Evolutionary conservation across 1,139 yeast genomes (phyloP), one percentile per base, ranked within the genome.

Genomic region (Petasospora fabianii): DNA sequence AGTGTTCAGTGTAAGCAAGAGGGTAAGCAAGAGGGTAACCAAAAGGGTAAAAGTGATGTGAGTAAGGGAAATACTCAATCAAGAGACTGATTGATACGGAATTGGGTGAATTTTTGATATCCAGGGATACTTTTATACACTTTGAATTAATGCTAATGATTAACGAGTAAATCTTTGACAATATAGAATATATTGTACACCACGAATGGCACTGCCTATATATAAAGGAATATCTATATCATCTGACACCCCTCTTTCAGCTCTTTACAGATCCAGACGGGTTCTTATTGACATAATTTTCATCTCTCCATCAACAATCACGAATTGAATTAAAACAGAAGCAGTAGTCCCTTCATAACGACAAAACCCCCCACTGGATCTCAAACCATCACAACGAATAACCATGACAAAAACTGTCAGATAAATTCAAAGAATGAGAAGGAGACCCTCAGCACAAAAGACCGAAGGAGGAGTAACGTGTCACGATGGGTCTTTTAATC

Each of bases 211-310:
- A n/a, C n/a, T n/a, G n/a, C n/a, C 13, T 24, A 24, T 12, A 26
- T 16, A 13, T 16, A n/a, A 14, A 26, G 32, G 34, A 38, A 66
- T 74, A 69, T 75, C 46, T 68, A 64, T 60, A 65, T 62, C 66
- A 70, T 71, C 80, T 75, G 80, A 75, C 80, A 75, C 80, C 68
- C 77, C 57, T 61, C 68, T 63, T 59, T 73, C 78, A 65, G 62
- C 54, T 50, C 55, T 36, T 47, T 5, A 22, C 17, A 39, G 53
- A 60, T 71, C 78, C 77, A 66, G 68, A 60, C 65, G 75, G 68
- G 80, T 73, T 75, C 80, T 75, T 75, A 73, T 62, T 64, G 68
- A 61, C 59, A 66, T 60, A 56, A 38, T 35, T 40, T 62, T 60
- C 47, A 36, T 72, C 72, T 69, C 42, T 71, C 74, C 75, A 58